Evolutionary conservation across 177 flowering plant genomes (phyloP).

Genomic region (Vitis hybrid): DNA sequence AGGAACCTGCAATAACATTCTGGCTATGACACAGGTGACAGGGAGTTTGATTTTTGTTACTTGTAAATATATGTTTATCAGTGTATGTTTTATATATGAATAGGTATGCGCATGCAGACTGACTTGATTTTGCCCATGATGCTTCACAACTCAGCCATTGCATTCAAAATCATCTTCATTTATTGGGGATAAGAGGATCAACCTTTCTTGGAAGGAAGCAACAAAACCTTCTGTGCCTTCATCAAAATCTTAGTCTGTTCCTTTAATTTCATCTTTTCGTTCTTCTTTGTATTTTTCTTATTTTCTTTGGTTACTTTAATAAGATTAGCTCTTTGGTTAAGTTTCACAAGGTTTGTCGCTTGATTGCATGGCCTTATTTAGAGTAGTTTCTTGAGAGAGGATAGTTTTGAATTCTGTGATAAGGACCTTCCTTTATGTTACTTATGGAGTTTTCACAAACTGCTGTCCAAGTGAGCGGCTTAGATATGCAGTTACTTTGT

Average conservation of each 20-base stretch:
- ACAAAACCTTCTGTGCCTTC: conserved; percentile 44
- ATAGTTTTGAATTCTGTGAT: too few species aligned
- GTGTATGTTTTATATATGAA: too few species aligned
- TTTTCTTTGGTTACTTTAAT: not conserved
- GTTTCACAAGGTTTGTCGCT: too few species aligned
- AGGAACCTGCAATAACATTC: conserved; percentile 80
- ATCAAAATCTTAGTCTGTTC: not conserved
- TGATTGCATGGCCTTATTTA: too few species aligned
- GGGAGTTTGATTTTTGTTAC: not conserved
- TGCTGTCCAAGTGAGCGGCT: too few species aligned
- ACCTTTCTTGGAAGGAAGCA: conserved; percentile 84
- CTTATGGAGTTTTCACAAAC: too few species aligned
- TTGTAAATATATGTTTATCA: not conserved
- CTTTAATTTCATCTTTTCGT: not conserved
- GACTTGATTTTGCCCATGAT: not conserved
- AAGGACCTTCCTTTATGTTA: too few species aligned
- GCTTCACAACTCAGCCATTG: conserved; percentile 50
- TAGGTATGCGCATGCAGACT: not conserved
- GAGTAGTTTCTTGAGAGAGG: too few species aligned
- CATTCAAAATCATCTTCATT: conserved; percentile 78
- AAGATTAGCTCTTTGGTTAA: too few species aligned
- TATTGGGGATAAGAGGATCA: conserved; percentile 80
- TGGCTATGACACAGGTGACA: conserved; percentile 85
- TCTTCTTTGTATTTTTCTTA: not conserved
- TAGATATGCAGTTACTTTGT: too few species aligned